phyloP scores from a whole-genome alignment of 1,139 yeast genomes.

The Kluyveromyces marxianus region DNA sequence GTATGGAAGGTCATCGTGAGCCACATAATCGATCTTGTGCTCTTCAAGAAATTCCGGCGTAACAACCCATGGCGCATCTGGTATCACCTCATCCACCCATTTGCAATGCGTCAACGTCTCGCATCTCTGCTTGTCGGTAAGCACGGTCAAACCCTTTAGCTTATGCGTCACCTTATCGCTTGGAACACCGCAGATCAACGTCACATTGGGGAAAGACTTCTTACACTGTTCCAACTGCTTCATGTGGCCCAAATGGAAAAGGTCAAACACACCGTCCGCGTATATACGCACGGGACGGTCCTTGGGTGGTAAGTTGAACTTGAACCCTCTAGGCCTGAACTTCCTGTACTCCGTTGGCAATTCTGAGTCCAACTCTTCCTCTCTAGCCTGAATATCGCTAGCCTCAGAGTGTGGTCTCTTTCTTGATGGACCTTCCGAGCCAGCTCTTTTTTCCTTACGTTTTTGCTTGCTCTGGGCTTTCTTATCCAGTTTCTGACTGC shows the following conservation, averaged over 20 bases:
- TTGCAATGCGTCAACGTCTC: conserved; percentile 84
- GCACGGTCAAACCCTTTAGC: conserved; percentile 86
- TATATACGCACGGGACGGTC: conserved; percentile 86
- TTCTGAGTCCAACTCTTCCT: conserved; percentile 47
- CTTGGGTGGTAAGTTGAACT: conserved; percentile 72
- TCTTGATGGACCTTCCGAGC: conserved; percentile 8
- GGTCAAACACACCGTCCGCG: conserved; percentile 96
- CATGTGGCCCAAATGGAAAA: conserved; percentile 96
- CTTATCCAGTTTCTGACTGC: conserved; percentile 4
- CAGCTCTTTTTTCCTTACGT: conserved; percentile 5
- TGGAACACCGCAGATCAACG: conserved; percentile 86
- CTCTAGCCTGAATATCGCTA: conserved; percentile 42
- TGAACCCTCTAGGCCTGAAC: conserved; percentile 63
- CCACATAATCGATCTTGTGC: conserved; percentile 89
- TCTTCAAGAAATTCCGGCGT: conserved; percentile 69
- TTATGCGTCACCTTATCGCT: conserved; percentile 86
- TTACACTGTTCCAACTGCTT: conserved; percentile 94
- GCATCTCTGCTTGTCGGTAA: conserved; percentile 78
- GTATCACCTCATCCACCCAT: conserved; percentile 97
- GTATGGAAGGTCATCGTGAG: conserved; percentile 95
- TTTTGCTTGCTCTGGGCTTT: conserved; percentile 11
- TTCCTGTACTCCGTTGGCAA: conserved; percentile 59
- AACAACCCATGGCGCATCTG: conserved; percentile 93
- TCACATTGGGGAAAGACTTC: conserved; percentile 79
- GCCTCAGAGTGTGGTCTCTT: conserved; percentile 22